Evolutionary conservation across 352 stramenopile species (phyloP).

Genomic region (Elongisporangium senticosum): DNA sequence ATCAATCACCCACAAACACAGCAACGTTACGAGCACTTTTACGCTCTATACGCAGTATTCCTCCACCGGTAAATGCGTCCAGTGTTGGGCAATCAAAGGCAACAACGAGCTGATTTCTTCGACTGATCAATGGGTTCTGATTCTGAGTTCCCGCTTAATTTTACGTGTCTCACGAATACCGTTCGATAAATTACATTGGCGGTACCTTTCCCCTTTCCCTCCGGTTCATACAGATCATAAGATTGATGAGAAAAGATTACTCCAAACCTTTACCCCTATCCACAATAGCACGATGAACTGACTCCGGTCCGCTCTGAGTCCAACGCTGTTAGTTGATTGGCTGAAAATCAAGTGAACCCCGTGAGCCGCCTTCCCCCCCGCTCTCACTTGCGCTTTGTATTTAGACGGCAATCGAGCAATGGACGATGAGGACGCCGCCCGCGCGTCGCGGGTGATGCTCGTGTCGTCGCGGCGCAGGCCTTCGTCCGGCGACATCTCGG

Average conservation of each 20-base stretch:
- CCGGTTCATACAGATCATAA: neutral
- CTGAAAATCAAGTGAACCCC: neutral
- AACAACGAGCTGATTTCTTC: neutral
- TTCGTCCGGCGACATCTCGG: conserved; percentile 22
- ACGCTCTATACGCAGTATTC: neutral
- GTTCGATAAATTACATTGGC: no score
- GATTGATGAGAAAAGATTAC: neutral
- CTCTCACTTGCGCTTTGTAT: conserved; percentile 1
- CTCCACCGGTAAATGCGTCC: neutral
- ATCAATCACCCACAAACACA: neutral
- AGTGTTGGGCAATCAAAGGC: neutral
- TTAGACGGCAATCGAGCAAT: neutral
- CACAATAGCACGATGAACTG: neutral
- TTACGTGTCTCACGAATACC: no score
- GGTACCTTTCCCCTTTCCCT: neutral
- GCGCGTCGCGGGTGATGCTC: conserved; percentile 41
- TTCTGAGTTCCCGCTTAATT: no score
- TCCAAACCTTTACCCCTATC: neutral
- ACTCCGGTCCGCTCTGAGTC: neutral
- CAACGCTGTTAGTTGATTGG: neutral
- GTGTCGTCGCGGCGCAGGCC: conserved; percentile 36
- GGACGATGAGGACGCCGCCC: conserved; percentile 16
- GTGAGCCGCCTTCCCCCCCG: neutral
- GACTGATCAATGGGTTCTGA: no score
- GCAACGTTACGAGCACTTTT: no score